These are phyloP conservation scores for Aspergillus pseudonomiae DNA, from an alignment of 2,329 filamentous ascomycete species.

Conservation along the genomic window DNA sequence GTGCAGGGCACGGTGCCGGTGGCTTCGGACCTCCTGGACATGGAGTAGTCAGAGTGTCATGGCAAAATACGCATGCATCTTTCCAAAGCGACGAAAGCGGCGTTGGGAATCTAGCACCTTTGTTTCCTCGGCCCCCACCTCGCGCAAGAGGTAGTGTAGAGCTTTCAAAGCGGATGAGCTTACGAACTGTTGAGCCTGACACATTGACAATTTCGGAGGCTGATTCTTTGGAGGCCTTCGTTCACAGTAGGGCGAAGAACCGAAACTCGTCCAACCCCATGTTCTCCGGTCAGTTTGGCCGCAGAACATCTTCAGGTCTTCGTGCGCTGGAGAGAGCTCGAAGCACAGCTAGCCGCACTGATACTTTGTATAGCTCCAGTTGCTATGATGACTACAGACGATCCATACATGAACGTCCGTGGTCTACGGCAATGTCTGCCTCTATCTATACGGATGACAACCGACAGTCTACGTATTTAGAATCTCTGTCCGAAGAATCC, in stretches of 20 bases:
- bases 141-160: constrained; percentile 31
- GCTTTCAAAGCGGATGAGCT: constrained; percentile 33
- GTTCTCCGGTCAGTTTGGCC: constrained; percentile 39
- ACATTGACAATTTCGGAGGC: constrained; percentile 37
- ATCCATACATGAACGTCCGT: constrained; percentile 35
- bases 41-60: constrained; percentile 39
- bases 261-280: constrained; percentile 43
- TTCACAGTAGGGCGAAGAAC: constrained; percentile 41
- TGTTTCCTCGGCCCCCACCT: constrained; percentile 40
- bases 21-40: constrained; percentile 41
- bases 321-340: constrained; percentile 40
- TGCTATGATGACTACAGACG: constrained; percentile 36
- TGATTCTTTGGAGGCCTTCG: constrained; percentile 43
- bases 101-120: constrained; percentile 38
- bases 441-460: constrained; percentile 41
- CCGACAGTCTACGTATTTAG: constrained; percentile 35
- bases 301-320: constrained; percentile 35
- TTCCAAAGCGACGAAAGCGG: constrained; percentile 40
- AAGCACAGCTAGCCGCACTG: constrained; percentile 39
- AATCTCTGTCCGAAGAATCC: constrained; percentile 31
- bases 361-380: constrained; percentile 37
- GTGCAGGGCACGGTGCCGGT: constrained; percentile 46
- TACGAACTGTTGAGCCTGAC: constrained; percentile 35
- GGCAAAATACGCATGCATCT: constrained; percentile 41
- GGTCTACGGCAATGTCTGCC: constrained; percentile 37